A percentile compares a stretch with the other conserved stretches of the same genome.
Evolutionary conservation across 169 alveolate species (phyloP).

Genomic region (Cryptosporidium felis): DNA sequence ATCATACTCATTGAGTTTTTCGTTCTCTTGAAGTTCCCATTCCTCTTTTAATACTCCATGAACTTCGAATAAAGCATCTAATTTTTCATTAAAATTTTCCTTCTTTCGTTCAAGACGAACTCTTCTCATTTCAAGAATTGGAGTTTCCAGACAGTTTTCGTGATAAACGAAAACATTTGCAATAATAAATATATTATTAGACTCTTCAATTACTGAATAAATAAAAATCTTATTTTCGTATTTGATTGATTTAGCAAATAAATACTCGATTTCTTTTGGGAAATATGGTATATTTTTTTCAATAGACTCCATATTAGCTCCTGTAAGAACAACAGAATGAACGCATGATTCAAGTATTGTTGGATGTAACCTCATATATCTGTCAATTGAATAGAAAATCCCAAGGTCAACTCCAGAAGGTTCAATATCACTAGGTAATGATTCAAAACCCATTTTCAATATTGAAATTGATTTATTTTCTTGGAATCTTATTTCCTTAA

Average conservation of each 20-base stretch:
- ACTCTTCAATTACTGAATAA: neutral
- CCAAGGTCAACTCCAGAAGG: conserved; percentile 66
- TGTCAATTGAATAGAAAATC: conserved; percentile 36
- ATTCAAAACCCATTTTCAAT: neutral
- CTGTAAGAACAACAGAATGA: conserved; percentile 24
- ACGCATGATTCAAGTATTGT: conserved; percentile 33
- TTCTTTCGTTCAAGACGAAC: conserved; percentile 5
- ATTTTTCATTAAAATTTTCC: neutral
- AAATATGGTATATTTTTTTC: neutral
- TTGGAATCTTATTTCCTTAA: neutral
- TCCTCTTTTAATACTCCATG: conserved; percentile 6
- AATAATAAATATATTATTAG: neutral
- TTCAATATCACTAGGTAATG: conserved; percentile 4
- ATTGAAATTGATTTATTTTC: neutral
- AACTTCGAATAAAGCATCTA: neutral
- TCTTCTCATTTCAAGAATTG: conserved; percentile 45
- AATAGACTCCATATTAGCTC: neutral
- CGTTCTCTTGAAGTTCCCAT: conserved; percentile 2
- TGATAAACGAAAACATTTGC: conserved; percentile 10
- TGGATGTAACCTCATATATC: conserved; percentile 68
- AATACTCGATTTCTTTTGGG: conserved; percentile 10
- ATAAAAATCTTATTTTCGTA: neutral
- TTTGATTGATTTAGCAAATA: neutral
- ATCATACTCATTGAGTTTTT: conserved; percentile 1
- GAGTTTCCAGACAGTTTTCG: neutral